Evolutionary conservation across 1,139 yeast genomes (phyloP).

Genomic region (Lodderomyces margitis): DNA sequence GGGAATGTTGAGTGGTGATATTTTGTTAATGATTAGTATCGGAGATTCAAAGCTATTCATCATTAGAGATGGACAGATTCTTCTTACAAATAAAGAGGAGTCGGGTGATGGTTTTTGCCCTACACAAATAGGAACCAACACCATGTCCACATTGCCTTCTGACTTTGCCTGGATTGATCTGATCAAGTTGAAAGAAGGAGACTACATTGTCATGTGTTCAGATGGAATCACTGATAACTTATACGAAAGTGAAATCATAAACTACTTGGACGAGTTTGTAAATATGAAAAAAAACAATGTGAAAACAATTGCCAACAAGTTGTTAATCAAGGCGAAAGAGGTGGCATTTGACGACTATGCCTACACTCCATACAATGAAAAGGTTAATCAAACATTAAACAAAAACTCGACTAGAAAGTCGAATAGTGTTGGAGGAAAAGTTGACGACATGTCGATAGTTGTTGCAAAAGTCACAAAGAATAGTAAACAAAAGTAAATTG

Average conservation of each 20-base stretch:
- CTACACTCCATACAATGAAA: conserved; percentile 54
- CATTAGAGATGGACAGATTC: conserved; percentile 46
- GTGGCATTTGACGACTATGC: conserved; percentile 56
- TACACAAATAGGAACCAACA: conserved; percentile 56
- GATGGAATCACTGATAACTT: conserved; percentile 58
- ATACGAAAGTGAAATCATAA: conserved; percentile 46
- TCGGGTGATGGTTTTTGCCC: conserved; percentile 50
- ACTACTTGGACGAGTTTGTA: conserved; percentile 34
- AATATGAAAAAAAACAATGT: conserved; percentile 27
- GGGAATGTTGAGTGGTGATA: conserved; percentile 51
- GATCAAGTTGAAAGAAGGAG: conserved; percentile 38
- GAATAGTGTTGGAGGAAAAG: conserved; percentile 50
- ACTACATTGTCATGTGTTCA: conserved; percentile 47
- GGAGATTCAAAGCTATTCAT: conserved; percentile 56
- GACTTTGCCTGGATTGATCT: conserved; percentile 50
- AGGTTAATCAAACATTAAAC: conserved; percentile 32
- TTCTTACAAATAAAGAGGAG: conserved; percentile 48
- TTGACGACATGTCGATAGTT: conserved; percentile 56
- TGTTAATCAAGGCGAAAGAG: conserved; percentile 46
- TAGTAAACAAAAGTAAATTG: conserved; percentile 7
- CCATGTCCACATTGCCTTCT: conserved; percentile 44
- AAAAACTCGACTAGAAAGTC: conserved; percentile 22
- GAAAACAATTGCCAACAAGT: conserved; percentile 38
- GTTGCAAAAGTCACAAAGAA: conserved; percentile 39
- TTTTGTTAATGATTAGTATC: conserved; percentile 48